These are phyloP conservation scores for Talaromyces trachyspermus DNA, from an alignment of 495 filamentous ascomycete species.

Conservation along the genomic window DNA sequence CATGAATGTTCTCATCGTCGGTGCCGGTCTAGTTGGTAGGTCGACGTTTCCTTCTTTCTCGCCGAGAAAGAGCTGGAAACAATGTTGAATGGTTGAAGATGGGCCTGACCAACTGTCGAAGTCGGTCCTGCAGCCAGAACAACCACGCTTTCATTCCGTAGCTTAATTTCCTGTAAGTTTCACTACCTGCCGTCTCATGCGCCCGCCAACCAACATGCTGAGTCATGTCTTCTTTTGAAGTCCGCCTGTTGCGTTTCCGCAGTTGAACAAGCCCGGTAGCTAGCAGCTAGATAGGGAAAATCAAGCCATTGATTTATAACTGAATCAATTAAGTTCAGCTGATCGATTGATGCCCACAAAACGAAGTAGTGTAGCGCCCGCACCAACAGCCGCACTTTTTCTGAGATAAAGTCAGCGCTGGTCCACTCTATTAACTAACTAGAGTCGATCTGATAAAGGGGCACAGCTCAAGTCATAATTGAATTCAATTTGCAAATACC, in stretches of 20 bases:
- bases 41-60: constrained; percentile 11
- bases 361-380: neutral
- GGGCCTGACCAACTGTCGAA: constrained; percentile 25
- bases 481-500: neutral
- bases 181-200: neutral
- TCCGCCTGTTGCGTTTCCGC: neutral
- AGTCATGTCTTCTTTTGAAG: neutral
- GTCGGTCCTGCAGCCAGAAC: constrained; percentile 1
- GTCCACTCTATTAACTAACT: neutral
- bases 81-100: constrained; percentile 26
- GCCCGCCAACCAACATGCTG: neutral
- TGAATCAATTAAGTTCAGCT: neutral
- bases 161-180: neutral
- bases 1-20: constrained; percentile 15
- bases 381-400: neutral
- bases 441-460: neutral
- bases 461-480: neutral
- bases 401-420: neutral
- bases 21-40: constrained; percentile 21
- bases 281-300: neutral
- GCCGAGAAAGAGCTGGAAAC: constrained; percentile 16
- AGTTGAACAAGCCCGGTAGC: neutral
- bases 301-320: neutral
- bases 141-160: neutral
- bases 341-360: neutral